Evolutionary conservation across 192 early-diverging fungal species (phyloP), one percentile per base, ranked within the genome.

Genomic region (Coemansia javaensis): DNA sequence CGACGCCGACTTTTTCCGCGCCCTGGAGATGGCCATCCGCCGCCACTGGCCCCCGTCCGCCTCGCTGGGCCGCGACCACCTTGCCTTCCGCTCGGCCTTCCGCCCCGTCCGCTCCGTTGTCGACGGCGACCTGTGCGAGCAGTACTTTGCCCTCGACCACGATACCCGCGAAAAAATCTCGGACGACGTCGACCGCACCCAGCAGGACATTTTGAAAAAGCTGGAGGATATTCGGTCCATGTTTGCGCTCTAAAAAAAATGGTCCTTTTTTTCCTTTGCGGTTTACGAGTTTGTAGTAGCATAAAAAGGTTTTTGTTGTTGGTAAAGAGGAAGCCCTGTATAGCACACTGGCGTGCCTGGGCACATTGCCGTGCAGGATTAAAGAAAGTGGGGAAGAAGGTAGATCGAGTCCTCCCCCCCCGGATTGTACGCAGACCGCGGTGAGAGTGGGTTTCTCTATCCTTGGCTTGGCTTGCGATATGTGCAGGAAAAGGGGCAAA

Each of bases 111-210:
- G 79, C 38, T 59, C 67, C 21, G 77, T 79, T 14, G 56, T 87
- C 22, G 97, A 99, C 63, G 97, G 97, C 22, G 91, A 97, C 74
- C 61, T 99, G 32, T 96, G 91, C 66, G 97, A 97, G 73, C 71
- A 79, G 56, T 99, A 73, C 30, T 44, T 43, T 25, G 21, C 12
- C 5, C 49, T 75, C 3, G 33, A 31, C 16, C 7, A 48, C 7
- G 47, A 58, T 1, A 25, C 12, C 14, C 49, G 56, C 21, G 32
- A 50, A 25, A 56, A 54, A 20, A 85, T 99, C 57, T 87, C 93
- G 7, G 91, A 93, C 36, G 86, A 88, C 36, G 66, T 98, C 47
- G 97, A 95, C 64, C 75, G 90, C 38, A 83, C 85, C 13, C 78
- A 85, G 5, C 63, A 71, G 9, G 94, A 98, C 51, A 84, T 99